These are phyloP conservation scores for Cyclocybe aegerita DNA, from an alignment of 768 basidiomycete genomes.

Conservation along the genomic window DNA sequence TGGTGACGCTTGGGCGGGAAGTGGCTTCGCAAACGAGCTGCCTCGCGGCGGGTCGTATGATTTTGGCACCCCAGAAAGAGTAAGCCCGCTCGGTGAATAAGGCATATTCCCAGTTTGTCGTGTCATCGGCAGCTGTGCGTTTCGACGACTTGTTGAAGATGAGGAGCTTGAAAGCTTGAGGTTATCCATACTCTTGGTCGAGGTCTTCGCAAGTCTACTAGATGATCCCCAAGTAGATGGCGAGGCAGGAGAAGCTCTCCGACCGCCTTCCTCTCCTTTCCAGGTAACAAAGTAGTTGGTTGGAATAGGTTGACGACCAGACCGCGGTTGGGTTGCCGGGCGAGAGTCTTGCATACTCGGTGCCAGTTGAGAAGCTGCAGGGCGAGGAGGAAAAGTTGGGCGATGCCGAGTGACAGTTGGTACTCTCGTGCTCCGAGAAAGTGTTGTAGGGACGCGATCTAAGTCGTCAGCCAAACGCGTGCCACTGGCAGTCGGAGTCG, in stretches of 20 bases:
- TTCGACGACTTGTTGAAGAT: conserved; percentile 25
- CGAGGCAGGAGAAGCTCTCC: conserved; percentile 31
- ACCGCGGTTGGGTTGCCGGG: conserved; percentile 26
- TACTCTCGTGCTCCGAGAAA: conserved; percentile 3
- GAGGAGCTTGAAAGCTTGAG: conserved; percentile 21
- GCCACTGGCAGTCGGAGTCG: conserved; percentile 7
- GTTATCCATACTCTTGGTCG: conserved; percentile 61
- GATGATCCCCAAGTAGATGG: conserved; percentile 31
- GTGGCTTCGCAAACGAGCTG: conserved; percentile 28
- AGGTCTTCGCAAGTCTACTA: conserved; percentile 24
- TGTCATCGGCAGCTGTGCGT: conserved; percentile 33
- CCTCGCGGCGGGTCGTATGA: conserved; percentile 42
- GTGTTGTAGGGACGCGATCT: conserved; percentile 15
- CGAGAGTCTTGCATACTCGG: conserved; percentile 29
- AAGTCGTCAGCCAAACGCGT: conserved; percentile 14
- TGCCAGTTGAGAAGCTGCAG: conserved; percentile 32
- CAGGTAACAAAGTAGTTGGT: conserved; percentile 47
- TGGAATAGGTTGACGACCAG: conserved; percentile 45
- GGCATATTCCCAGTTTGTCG: conserved; percentile 24
- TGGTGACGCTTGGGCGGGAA: conserved; percentile 40
- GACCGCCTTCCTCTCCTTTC: conserved; percentile 46
- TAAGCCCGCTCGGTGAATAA: conserved; percentile 21
- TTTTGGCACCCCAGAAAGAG: conserved; percentile 36
- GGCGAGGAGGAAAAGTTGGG: conserved; percentile 31
- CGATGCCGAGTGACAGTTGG: conserved; percentile 17